These are phyloP conservation scores for Kluyveromyces starmeri DNA, from an alignment of 805 yeast genomes.

Conservation along the genomic window DNA sequence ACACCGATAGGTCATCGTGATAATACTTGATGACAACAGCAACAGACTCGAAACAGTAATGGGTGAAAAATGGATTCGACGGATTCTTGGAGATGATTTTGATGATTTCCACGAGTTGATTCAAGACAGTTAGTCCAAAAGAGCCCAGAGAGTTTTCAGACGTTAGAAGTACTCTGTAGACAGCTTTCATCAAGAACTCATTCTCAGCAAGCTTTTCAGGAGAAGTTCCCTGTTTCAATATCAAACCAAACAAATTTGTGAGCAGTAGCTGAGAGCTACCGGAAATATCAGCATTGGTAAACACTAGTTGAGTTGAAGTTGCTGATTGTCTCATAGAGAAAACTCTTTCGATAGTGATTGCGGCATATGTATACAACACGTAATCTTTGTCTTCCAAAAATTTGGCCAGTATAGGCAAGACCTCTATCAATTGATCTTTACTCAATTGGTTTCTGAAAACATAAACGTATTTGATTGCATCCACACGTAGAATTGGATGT, in stretches of 20 bases:
- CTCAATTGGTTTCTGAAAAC: conserved; percentile 89
- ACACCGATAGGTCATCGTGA: conserved; percentile 22
- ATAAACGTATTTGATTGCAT: conserved; percentile 85
- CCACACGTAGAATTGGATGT: conserved; percentile 78
- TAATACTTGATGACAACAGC: conserved; percentile 61
- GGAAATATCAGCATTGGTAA: conserved; percentile 64
- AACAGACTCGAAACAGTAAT: conserved; percentile 81
- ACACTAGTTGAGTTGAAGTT: conserved; percentile 47
- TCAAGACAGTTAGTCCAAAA: conserved; percentile 39
- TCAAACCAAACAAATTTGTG: conserved; percentile 55
- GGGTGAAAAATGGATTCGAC: conserved; percentile 89
- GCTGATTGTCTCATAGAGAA: conserved; percentile 58
- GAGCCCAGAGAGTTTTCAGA: conserved; percentile 55
- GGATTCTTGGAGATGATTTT: conserved; percentile 76
- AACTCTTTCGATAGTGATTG: conserved; percentile 85
- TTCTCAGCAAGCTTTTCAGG: conserved; percentile 94
- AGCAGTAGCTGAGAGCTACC: conserved; percentile 55
- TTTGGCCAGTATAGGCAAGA: conserved; percentile 67
- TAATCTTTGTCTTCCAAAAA: conserved; percentile 60
- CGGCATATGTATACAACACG: conserved; percentile 87
- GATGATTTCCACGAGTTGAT: conserved; percentile 62
- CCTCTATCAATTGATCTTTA: conserved; percentile 68
- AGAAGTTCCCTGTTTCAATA: conserved; percentile 46
- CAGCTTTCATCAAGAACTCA: conserved; percentile 83
- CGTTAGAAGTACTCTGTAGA: conserved; percentile 72